phyloP scores from a whole-genome alignment of 257 asterid species.

The Penstemon barbatus region DNA sequence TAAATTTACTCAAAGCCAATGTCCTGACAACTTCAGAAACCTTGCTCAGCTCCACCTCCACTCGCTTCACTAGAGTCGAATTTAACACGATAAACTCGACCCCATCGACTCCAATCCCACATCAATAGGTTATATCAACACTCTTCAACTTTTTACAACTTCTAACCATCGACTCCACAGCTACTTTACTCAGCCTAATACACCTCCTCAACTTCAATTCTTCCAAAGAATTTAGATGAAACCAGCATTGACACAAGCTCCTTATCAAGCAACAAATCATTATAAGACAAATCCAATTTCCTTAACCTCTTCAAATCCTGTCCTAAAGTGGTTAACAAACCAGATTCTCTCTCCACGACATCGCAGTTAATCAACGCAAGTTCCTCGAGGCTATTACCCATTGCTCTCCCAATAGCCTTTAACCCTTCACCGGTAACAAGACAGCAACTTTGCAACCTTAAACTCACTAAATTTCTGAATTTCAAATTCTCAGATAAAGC shows the following conservation, averaged over 20 bases:
- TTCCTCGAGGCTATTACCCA: constrained; percentile 48
- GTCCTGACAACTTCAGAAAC: constrained; percentile 42
- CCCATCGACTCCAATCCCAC: constrained; percentile 26
- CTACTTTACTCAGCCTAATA: constrained; percentile 38
- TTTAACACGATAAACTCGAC: constrained; percentile 52
- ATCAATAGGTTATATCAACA: constrained; percentile 48
- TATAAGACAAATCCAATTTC: constrained; percentile 72
- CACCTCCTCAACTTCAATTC: constrained; percentile 80
- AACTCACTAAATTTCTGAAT: constrained; percentile 48
- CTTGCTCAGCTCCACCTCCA: constrained; percentile 63
- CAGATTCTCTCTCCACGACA: constrained; percentile 62
- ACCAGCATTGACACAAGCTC: constrained; percentile 67
- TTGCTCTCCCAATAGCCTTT: constrained; percentile 41
- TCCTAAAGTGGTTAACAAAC: constrained; percentile 61
- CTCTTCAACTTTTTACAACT: constrained; percentile 34
- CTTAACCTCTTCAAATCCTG: constrained; percentile 60
- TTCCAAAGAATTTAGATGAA: constrained; percentile 47
- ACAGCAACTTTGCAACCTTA: constrained; percentile 71
- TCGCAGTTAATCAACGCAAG: constrained; percentile 68
- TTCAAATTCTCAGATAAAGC: constrained; percentile 58
- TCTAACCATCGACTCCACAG: constrained; percentile 35
- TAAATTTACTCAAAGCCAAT: constrained; percentile 38
- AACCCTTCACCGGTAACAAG: constrained; percentile 71
- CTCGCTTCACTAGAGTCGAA: constrained; percentile 35
- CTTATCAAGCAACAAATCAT: constrained; percentile 64